Evolutionary conservation across 495 filamentous ascomycete species (phyloP).

Genomic region (Copromyces sp.): DNA sequence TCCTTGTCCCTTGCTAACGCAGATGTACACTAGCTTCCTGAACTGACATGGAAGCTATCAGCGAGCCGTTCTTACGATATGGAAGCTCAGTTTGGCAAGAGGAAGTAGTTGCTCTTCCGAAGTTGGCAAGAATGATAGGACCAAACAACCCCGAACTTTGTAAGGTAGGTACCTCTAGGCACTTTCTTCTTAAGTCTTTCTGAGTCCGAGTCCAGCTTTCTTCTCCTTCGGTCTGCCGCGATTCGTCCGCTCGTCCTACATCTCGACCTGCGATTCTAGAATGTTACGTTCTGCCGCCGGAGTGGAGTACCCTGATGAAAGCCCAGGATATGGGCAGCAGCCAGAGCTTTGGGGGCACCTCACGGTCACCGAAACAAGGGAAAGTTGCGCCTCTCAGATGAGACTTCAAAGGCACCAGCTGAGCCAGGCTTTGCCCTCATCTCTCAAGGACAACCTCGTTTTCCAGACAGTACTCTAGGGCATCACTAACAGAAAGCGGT

Average conservation of each 20-base stretch:
- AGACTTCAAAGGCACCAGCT: neutral
- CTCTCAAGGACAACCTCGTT: neutral
- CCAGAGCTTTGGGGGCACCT: neutral
- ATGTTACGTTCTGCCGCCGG: neutral
- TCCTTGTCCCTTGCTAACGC: neutral
- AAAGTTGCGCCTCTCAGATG: neutral
- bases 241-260: neutral
- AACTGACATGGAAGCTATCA: neutral
- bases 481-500: neutral
- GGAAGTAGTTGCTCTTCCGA: neutral
- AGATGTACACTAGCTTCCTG: neutral
- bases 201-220: neutral
- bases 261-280: neutral
- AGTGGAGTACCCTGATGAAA: neutral
- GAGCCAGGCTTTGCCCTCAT: neutral
- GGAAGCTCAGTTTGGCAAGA: neutral
- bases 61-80: neutral
- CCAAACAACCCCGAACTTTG: neutral
- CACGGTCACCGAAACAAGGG: neutral
- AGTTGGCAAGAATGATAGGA: neutral
- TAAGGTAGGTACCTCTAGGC: too few species aligned
- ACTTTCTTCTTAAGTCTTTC: neutral
- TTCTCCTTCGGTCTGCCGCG: neutral
- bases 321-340: neutral
- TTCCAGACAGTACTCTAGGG: neutral